Evolutionary conservation across 805 yeast genomes (phyloP).

Genomic region (Yarrowia keelungensis): DNA sequence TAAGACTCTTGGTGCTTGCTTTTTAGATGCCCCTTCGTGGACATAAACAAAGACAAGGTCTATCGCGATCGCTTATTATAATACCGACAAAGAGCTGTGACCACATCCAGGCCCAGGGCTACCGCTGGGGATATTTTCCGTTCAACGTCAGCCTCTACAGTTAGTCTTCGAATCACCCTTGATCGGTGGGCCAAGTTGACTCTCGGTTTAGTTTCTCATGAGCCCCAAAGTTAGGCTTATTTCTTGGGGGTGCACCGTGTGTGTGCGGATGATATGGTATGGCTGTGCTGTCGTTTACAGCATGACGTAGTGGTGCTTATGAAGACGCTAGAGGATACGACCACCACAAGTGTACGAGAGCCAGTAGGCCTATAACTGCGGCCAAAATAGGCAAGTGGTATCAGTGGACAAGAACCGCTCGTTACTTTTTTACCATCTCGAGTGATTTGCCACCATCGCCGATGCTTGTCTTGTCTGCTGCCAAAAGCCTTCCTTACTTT

Average conservation of each 20-base stretch:
- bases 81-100: too few relatives aligned
- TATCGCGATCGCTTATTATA: too few relatives aligned
- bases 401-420: not conserved
- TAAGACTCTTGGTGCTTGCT: not conserved
- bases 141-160: not conserved
- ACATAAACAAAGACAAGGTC: too few relatives aligned
- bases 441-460: slow-evolving; percentile 27
- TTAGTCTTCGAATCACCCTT: slow-evolving; percentile 25
- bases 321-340: not conserved
- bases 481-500: not conserved
- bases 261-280: slow-evolving; percentile 2
- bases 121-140: too few relatives aligned
- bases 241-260: not conserved
- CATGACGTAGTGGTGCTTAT: slow-evolving; percentile 16
- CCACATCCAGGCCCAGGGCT: too few relatives aligned
- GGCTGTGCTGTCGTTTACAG: slow-evolving; percentile 33
- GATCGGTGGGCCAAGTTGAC: slow-evolving; percentile 20
- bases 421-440: not conserved
- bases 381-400: slow-evolving; percentile 18
- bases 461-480: slow-evolving; percentile 24
- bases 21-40: not conserved
- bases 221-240: slow-evolving; percentile 20
- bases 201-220: too few relatives aligned
- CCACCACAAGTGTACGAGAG: too few relatives aligned
- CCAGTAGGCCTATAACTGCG: not conserved